Evolutionary conservation across 768 basidiomycete species (phyloP), one percentile per base, ranked within the genome.

Genomic region (Suillus subaureus): DNA sequence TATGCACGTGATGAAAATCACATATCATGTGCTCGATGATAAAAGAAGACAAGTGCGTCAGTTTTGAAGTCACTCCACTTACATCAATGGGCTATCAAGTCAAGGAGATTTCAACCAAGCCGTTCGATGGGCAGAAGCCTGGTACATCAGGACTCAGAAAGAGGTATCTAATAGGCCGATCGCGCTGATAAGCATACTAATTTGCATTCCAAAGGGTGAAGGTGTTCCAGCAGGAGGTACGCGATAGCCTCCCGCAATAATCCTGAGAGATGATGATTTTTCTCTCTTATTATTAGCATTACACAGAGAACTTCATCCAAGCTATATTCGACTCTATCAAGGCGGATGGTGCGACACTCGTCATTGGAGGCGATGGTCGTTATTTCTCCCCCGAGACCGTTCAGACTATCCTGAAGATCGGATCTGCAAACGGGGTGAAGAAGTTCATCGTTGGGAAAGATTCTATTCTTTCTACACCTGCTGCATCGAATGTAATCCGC

Each of bases 271-370:
- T 33, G 23, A 66, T 45, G 23, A 72, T 66, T 51, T 26, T 63
- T 47, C 39, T 67, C 40, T 64, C 62, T 62, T 33, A 1, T 37
- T 58, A 49, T 57, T 72, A 96, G 94, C 90, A 99, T 83, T 99
- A 99, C 82, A 99, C 97, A 54, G 97, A 99, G 81, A 99, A 99
- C 84, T 99, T 99, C 72, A 78, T 98, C 65, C 97, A 99, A 79
- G 80, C 97, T 70, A 99, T 95, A 82, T 86, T 96, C 73, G 88
- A 93, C 78, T 93, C 96, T 63, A 93, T 99, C 79, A 86, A 91
- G 7, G 86, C 88, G 60, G 79, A 90, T 67, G 94, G 87, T 35
- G 81, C 88, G 63, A 95, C 96, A 18, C 84, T 99, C 71, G 97
- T 99, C 74, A 87, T 99, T 72, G 97, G 97, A 60, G 97, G 97